phyloP scores from a whole-genome alignment of 371 early-diverging fungal genomes.

The Mucor lusitanicus region DNA sequence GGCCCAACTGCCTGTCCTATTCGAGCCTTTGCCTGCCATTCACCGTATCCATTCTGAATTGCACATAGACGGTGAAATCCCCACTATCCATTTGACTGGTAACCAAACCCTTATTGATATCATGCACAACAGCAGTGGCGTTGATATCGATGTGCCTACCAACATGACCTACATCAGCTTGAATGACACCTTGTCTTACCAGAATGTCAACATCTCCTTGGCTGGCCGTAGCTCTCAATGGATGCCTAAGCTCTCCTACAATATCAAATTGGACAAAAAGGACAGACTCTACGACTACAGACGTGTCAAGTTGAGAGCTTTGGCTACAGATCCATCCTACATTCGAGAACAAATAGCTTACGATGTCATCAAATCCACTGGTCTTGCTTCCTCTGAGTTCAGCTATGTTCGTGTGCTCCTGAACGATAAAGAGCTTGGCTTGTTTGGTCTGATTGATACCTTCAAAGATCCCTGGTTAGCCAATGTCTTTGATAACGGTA shows the following conservation, averaged over 20 bases:
- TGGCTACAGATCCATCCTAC: constrained; percentile 45
- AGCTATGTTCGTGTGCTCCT: constrained; percentile 30
- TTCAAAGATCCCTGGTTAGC: constrained; percentile 41
- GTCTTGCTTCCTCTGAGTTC: constrained; percentile 43
- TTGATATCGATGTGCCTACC: constrained; percentile 11
- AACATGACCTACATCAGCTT: constrained; percentile 37
- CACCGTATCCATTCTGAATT: constrained; percentile 21
- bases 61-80: constrained; percentile 22
- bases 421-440: constrained; percentile 34
- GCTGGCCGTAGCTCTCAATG: constrained; percentile 30
- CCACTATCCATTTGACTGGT: constrained; percentile 25
- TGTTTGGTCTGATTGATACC: constrained; percentile 38
- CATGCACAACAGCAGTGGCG: constrained; percentile 26
- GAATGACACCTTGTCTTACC: background rate
- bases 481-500: constrained; percentile 33
- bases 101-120: constrained; percentile 15
- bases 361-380: constrained; percentile 41
- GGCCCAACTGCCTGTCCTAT: constrained; percentile 8
- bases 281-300: constrained; percentile 27
- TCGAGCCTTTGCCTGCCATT: constrained; percentile 10
- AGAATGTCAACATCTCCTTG: constrained; percentile 15
- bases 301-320: constrained; percentile 32
- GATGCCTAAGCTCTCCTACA: constrained; percentile 27
- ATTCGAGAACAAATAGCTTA: constrained; percentile 55
- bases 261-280: constrained; percentile 23